phyloP scores from a whole-genome alignment of 2,329 filamentous ascomycete genomes.

The Phialophora expanda region DNA sequence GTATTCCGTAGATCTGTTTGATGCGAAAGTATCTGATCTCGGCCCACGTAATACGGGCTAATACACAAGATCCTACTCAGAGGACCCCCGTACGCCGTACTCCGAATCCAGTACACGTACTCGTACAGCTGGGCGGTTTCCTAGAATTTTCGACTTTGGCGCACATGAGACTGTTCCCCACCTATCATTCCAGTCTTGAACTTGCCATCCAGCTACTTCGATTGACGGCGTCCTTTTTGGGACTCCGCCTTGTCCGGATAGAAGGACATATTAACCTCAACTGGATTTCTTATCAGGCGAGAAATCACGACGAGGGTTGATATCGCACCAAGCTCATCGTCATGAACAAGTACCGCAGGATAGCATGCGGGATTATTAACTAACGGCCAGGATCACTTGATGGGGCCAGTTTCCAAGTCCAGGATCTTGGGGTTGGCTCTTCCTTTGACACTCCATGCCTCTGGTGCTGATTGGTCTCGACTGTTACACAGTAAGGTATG shows the following conservation, averaged over 20 bases:
- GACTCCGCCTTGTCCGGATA: not conserved
- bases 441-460: not conserved
- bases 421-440: constrained; percentile 3
- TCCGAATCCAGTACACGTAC: too few relatives aligned
- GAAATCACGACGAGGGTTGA: not conserved
- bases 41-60: not conserved
- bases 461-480: constrained; percentile 6
- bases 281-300: not conserved
- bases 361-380: not conserved
- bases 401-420: not conserved
- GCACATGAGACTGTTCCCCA: not conserved
- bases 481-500: constrained; percentile 18
- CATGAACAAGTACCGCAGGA: not conserved
- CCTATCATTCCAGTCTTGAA: not conserved
- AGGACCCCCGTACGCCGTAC: too few relatives aligned
- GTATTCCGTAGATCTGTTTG: not conserved
- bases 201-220: not conserved
- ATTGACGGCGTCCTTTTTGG: not conserved
- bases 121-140: not conserved
- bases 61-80: not conserved
- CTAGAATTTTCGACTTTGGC: not conserved
- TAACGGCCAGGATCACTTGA: not conserved
- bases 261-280: not conserved
- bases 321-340: not conserved
- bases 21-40: not conserved